Conservation (phyloP, 805 yeast species). For the Wickerhamiella shivajii region DNA sequence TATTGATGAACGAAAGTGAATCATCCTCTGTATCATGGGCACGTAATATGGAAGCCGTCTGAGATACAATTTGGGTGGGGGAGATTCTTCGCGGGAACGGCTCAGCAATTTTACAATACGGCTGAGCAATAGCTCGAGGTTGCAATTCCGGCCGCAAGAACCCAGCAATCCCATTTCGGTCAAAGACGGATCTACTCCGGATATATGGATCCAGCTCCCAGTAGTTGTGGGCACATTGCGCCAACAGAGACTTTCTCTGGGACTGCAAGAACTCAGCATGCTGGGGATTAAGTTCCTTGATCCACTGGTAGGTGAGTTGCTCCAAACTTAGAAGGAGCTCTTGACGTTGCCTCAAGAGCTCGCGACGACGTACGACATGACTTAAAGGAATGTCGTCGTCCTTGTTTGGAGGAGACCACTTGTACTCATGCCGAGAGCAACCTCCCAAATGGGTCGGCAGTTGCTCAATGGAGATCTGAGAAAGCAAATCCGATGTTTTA, state of each 20-base stretch:
- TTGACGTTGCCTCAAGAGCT: neutral
- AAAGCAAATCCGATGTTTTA: neutral
- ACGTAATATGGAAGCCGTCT: no score
- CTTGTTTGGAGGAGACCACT: neutral
- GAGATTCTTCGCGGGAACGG: no score
- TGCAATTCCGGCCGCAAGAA: no score
- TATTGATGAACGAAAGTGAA: no score
- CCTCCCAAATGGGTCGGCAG: slow-evolving; percentile 1
- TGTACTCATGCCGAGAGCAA: neutral
- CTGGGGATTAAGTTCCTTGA: no score
- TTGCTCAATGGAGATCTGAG: neutral
- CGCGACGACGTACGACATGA: neutral
- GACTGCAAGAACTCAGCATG: no score
- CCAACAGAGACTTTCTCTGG: slow-evolving; percentile 32
- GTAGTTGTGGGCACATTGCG: slow-evolving; percentile 44
- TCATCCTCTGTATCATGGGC: no score
- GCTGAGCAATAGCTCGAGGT: no score
- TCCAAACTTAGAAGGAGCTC: neutral
- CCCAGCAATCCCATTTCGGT: slow-evolving; percentile 53
- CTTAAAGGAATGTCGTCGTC: neutral
- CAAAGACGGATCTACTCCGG: slow-evolving; percentile 62
- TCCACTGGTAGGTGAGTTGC: neutral
- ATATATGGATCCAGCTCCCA: slow-evolving; percentile 57
- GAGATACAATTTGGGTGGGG: no score
- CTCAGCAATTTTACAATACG: no score